Conservation (phyloP, 352 stramenopile species). For the Pythium guiyangense region DNA sequence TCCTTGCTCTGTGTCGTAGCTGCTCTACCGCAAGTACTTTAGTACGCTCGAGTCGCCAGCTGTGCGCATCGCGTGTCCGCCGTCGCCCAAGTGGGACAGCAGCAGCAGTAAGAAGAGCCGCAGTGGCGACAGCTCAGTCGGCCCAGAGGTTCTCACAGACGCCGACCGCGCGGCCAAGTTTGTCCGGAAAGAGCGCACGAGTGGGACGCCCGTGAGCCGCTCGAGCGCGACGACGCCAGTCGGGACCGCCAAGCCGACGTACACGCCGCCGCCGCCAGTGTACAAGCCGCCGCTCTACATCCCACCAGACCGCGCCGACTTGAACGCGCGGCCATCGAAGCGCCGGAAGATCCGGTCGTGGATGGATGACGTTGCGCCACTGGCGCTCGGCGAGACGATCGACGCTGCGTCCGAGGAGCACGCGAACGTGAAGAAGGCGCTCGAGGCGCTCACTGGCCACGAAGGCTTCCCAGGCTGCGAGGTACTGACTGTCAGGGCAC, state of each 20-base stretch:
- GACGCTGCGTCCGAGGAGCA: conserved; percentile 64
- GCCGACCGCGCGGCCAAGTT: conserved; percentile 59
- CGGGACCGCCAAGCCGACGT: conserved; percentile 20
- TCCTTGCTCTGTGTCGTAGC: neutral
- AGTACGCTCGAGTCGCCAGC: conserved; percentile 52
- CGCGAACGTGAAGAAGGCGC: conserved; percentile 32
- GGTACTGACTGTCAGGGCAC: conserved; percentile 22
- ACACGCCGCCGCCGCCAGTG: conserved; percentile 30
- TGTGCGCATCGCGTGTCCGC: conserved; percentile 38
- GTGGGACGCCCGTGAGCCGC: conserved; percentile 6
- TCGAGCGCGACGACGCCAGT: conserved; percentile 16
- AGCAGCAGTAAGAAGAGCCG: conserved; percentile 30
- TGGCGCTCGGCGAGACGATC: conserved; percentile 60
- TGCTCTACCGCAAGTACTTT: conserved; percentile 83
- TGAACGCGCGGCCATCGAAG: conserved; percentile 50
- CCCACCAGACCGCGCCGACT: conserved; percentile 48
- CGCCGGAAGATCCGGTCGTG: conserved; percentile 85
- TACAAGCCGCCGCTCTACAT: conserved; percentile 78
- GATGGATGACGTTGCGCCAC: conserved; percentile 70
- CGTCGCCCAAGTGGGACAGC: conserved; percentile 63
- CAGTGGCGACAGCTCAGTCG: conserved; percentile 26
- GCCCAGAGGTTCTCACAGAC: conserved; percentile 61
- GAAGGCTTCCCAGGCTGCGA: conserved; percentile 83
- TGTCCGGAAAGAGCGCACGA: conserved; percentile 28
- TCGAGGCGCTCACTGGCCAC: conserved; percentile 66